Percentiles rank a stretch among this genome's conserved stretches.
phyloP scores from a whole-genome alignment of 192 early-diverging fungal genomes.

The Cladochytrium replicatum region DNA sequence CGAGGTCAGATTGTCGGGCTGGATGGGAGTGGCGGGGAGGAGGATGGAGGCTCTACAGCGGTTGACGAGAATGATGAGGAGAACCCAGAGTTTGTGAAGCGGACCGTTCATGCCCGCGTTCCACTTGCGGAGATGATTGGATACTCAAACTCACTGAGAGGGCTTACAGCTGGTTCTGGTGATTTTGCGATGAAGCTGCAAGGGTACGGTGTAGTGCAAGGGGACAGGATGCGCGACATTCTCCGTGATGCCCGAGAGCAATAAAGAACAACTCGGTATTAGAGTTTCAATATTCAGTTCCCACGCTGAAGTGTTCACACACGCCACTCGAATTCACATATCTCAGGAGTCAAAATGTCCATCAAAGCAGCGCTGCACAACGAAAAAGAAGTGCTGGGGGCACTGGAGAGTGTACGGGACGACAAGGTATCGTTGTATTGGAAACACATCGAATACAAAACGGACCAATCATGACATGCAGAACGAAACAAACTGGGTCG shows the following conservation, averaged over 20 bases:
- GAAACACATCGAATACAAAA: no score
- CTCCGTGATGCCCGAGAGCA: no score
- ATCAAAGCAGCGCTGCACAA: not conserved
- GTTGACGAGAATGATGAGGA: slow-evolving; percentile 20
- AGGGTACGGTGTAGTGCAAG: slow-evolving; percentile 69
- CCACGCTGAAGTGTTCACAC: no score
- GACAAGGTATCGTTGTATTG: no score
- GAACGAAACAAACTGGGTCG: slow-evolving; percentile 1
- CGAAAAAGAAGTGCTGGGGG: not conserved
- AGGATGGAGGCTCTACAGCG: slow-evolving; percentile 11
- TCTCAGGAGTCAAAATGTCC: not conserved
- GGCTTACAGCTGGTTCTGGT: slow-evolving; percentile 79
- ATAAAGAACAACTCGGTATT: no score
- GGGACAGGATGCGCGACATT: no score
- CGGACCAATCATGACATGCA: no score
- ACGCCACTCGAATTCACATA: no score
- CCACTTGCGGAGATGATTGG: slow-evolving; percentile 78
- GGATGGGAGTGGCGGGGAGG: slow-evolving; percentile 16
- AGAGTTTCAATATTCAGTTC: no score
- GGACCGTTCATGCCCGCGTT: slow-evolving; percentile 50
- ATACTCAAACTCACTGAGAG: slow-evolving; percentile 69
- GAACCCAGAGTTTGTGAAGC: slow-evolving; percentile 27
- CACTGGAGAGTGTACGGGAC: not conserved
- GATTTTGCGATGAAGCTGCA: slow-evolving; percentile 74
- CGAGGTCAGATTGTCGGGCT: slow-evolving; percentile 61